Conservation (phyloP, 768 basidiomycete genomes). For the Rhodosporidiobolus odoratus region DNA sequence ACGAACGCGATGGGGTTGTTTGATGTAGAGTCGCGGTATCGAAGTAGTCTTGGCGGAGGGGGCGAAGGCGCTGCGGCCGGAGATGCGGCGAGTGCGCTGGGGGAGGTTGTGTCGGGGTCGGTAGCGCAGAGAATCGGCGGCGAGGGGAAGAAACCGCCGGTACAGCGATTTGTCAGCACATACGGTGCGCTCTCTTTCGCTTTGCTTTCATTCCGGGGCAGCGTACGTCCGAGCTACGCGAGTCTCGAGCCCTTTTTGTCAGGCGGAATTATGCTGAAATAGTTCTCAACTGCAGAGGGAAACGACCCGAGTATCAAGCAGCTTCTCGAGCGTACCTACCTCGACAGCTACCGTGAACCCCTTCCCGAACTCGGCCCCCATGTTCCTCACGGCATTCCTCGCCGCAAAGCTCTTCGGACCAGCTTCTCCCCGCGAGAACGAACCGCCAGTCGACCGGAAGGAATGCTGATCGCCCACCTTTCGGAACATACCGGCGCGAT, state of each 20-base stretch:
- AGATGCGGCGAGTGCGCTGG: constrained; percentile 48
- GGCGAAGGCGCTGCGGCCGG: constrained; percentile 46
- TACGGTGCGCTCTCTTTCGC: constrained; percentile 41
- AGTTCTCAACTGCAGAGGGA: constrained; percentile 56
- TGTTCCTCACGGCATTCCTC: constrained; percentile 71
- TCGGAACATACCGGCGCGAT: constrained; percentile 74
- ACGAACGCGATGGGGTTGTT: constrained; percentile 75
- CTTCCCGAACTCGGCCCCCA: constrained; percentile 87
- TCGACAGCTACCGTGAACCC: constrained; percentile 74
- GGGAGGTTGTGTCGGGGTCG: background rate
- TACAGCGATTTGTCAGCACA: constrained; percentile 45
- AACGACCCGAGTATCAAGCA: constrained; percentile 85
- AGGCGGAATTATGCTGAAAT: background rate
- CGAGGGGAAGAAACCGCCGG: background rate
- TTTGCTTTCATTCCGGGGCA: no score
- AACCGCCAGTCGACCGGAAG: constrained; percentile 59
- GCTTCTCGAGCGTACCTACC: constrained; percentile 79
- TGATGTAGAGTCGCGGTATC: constrained; percentile 66
- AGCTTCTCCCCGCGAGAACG: constrained; percentile 65
- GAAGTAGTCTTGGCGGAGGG: constrained; percentile 6
- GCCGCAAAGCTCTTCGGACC: constrained; percentile 67
- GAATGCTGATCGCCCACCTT: constrained; percentile 75
- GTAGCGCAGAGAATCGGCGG: constrained; percentile 8
- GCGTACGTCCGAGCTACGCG: background rate
- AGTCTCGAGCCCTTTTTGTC: background rate